These are phyloP conservation scores for Aegilops sharonensis DNA, from an alignment of 176 grass and related monocot genomes.

Conservation along the genomic window DNA sequence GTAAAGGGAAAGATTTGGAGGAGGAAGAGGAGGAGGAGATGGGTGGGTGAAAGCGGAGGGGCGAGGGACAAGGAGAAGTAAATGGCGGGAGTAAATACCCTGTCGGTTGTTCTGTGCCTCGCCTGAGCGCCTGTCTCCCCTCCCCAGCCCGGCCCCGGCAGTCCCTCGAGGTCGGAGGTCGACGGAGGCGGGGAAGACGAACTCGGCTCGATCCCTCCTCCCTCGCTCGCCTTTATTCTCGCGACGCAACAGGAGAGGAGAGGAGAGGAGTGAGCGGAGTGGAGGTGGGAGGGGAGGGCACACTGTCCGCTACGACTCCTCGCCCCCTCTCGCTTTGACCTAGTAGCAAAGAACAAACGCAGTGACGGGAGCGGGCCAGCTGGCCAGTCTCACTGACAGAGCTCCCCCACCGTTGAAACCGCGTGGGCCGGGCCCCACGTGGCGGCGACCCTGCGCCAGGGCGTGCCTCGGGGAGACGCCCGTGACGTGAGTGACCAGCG, in stretches of 20 bases:
- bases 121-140: constrained; percentile 7
- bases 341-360: neutral
- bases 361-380: neutral
- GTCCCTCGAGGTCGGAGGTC: constrained; percentile 1
- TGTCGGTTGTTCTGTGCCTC: constrained; percentile 71
- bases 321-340: neutral
- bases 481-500: neutral
- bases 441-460: neutral
- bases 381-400: neutral
- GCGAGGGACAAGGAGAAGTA: neutral
- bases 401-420: constrained; percentile 20
- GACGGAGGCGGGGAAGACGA: constrained; percentile 9
- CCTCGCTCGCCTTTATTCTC: neutral
- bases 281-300: neutral
- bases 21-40: neutral
- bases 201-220: too few relatives aligned
- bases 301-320: constrained; percentile 3
- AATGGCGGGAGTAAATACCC: constrained; percentile 51
- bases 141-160: neutral
- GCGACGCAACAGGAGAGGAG: neutral
- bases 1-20: constrained; percentile 25
- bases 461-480: neutral
- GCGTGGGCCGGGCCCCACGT: neutral
- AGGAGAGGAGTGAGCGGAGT: neutral
- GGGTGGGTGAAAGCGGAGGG: neutral